These are phyloP conservation scores for Craspedostauros australis DNA, from an alignment of 108 stramenopile species.

Conservation along the genomic window DNA sequence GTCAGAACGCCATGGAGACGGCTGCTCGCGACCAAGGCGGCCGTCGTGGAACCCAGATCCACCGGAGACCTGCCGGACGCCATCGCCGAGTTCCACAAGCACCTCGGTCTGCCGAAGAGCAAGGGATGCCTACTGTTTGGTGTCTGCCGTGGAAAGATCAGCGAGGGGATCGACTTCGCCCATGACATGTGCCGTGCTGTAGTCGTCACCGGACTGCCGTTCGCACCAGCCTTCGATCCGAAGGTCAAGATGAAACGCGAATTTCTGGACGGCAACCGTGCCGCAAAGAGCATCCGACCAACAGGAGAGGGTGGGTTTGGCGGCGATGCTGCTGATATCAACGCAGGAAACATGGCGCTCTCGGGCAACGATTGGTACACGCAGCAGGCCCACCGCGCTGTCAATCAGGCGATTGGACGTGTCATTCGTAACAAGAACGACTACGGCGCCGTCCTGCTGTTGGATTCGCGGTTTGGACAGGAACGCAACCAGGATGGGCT, in stretches of 20 bases:
- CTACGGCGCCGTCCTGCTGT: slow-evolving; percentile 92
- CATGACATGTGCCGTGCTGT: slow-evolving; percentile 91
- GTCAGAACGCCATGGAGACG: slow-evolving; percentile 65
- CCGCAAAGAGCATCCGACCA: slow-evolving; percentile 33
- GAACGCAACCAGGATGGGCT: slow-evolving; percentile 60
- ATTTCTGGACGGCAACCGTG: slow-evolving; percentile 78
- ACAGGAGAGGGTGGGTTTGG: slow-evolving; percentile 74
- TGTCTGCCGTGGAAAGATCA: slow-evolving; percentile 92
- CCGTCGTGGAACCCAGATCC: slow-evolving; percentile 78
- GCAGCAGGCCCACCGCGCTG: slow-evolving; percentile 94
- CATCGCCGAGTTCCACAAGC: slow-evolving; percentile 85
- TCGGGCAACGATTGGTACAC: slow-evolving; percentile 96
- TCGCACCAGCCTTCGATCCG: slow-evolving; percentile 90
- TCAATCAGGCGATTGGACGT: slow-evolving; percentile 97
- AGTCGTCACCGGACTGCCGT: slow-evolving; percentile 97
- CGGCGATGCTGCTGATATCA: background rate
- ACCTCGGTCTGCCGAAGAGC: slow-evolving; percentile 50
- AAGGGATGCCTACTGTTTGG: slow-evolving; percentile 89
- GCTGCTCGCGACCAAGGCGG: slow-evolving; percentile 56
- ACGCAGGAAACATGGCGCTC: slow-evolving; percentile 15
- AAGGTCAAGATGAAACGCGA: slow-evolving; percentile 91
- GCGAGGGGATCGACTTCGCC: slow-evolving; percentile 91
- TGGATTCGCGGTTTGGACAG: slow-evolving; percentile 89
- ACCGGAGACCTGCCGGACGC: slow-evolving; percentile 77
- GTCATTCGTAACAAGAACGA: slow-evolving; percentile 97